Evolutionary conservation across 306 rosid genomes (phyloP).

Genomic region (Castanea sativa): DNA sequence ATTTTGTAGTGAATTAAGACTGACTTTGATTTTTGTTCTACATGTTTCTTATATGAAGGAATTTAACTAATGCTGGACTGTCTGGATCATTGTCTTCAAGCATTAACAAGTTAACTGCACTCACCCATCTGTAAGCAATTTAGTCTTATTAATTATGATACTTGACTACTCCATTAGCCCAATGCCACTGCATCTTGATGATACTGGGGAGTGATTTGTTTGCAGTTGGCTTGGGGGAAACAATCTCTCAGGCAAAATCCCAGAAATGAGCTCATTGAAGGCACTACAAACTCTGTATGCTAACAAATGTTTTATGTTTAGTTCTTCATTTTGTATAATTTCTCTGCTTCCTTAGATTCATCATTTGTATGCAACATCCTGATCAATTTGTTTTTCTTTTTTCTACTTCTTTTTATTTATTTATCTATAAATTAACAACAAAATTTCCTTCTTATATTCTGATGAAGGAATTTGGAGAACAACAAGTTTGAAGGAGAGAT

Average conservation of each 20-base stretch:
- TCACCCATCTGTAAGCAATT: conserved; percentile 62
- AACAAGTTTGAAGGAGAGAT: conserved; percentile 68
- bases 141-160: neutral
- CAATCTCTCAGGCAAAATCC: conserved; percentile 66
- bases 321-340: neutral
- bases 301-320: neutral
- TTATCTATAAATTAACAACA: neutral
- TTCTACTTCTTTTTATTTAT: neutral
- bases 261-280: conserved; percentile 55
- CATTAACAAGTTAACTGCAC: conserved; percentile 50
- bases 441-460: neutral
- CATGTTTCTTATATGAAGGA: conserved; percentile 46
- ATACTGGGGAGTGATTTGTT: conserved; percentile 18
- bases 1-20: neutral
- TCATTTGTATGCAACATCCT: neutral
- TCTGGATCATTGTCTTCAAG: conserved; percentile 57
- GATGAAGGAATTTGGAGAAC: conserved; percentile 75
- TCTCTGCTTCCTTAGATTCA: conserved; percentile 14
- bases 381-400: conserved; percentile 1
- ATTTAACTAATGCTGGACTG: conserved; percentile 53
- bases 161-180: neutral
- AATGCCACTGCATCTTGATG: neutral
- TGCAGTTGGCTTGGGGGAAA: conserved; percentile 76
- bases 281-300: conserved; percentile 67
- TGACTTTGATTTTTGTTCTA: neutral